Evolutionary conservation across 441 rosid genomes (phyloP).

Genomic region (Croton setiger): DNA sequence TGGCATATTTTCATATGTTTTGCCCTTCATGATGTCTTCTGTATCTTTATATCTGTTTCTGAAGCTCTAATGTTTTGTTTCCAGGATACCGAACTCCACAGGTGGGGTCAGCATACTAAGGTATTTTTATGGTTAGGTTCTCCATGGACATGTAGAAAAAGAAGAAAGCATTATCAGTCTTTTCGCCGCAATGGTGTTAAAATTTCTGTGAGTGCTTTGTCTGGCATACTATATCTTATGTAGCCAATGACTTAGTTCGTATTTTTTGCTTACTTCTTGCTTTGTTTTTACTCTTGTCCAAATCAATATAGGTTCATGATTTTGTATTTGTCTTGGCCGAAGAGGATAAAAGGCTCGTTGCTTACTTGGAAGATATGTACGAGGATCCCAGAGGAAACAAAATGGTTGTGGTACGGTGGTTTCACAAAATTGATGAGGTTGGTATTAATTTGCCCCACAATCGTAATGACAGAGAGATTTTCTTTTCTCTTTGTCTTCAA

Average conservation of each 20-base stretch:
- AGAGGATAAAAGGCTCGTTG: slow-evolving; percentile 63
- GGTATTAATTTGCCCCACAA: slow-evolving; percentile 55
- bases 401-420: slow-evolving; percentile 85
- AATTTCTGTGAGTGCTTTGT: slow-evolving; percentile 55
- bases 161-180: slow-evolving; percentile 56
- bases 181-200: slow-evolving; percentile 54
- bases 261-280: neutral
- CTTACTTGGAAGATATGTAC: slow-evolving; percentile 73
- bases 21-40: neutral
- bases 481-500: slow-evolving; percentile 80
- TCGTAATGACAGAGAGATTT: slow-evolving; percentile 74
- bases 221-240: neutral
- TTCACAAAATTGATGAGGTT: slow-evolving; percentile 93
- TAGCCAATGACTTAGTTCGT: neutral
- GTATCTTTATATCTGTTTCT: neutral
- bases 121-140: slow-evolving; percentile 59
- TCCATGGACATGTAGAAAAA: slow-evolving; percentile 59
- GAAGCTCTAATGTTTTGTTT: neutral
- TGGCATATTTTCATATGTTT: neutral
- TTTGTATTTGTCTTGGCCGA: slow-evolving; percentile 78
- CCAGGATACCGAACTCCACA: slow-evolving; percentile 30
- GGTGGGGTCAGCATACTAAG: slow-evolving; percentile 26
- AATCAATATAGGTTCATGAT: slow-evolving; percentile 48
- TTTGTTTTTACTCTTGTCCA: neutral
- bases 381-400: slow-evolving; percentile 67